phyloP scores from a whole-genome alignment of 805 yeast genomes.

The Teunomyces pallodes region DNA sequence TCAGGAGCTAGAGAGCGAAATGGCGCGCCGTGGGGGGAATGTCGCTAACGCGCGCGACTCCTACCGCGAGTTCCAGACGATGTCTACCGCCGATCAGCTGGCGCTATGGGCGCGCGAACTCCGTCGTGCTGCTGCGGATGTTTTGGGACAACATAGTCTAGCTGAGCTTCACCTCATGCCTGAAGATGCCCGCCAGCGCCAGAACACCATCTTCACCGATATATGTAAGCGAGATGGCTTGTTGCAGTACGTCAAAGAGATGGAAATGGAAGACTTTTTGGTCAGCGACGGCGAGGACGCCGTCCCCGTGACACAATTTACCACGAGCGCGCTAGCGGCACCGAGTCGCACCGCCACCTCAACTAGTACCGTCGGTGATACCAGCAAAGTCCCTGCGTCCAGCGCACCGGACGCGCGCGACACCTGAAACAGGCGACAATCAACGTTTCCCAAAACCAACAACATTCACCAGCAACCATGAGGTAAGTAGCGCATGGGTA shows the following conservation, averaged over 20 bases:
- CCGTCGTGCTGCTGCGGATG: not conserved
- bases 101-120: not conserved
- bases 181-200: not conserved
- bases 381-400: not conserved
- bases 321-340: not conserved
- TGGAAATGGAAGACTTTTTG: slow-evolving; percentile 1
- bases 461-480: not conserved
- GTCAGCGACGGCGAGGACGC: not conserved
- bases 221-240: not conserved
- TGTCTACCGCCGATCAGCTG: not conserved
- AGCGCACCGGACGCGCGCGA: not conserved
- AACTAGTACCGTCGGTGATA: not conserved
- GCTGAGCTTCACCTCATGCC: not conserved
- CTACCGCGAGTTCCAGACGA: not conserved
- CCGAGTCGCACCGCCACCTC: not conserved
- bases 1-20: not conserved
- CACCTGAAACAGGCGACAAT: too few species aligned
- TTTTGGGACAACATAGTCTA: not conserved
- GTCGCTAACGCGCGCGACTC: not conserved
- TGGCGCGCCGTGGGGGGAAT: not conserved
- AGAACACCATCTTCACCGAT: not conserved
- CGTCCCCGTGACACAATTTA: not conserved
- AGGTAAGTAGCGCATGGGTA: not conserved
- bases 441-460: not conserved
- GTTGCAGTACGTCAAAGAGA: slow-evolving; percentile 1